Percentiles rank a stretch among this genome's conserved stretches.
These are phyloP conservation scores for Fraxinus baroniana DNA, from an alignment of 305 asterid species.

Conservation along the genomic window DNA sequence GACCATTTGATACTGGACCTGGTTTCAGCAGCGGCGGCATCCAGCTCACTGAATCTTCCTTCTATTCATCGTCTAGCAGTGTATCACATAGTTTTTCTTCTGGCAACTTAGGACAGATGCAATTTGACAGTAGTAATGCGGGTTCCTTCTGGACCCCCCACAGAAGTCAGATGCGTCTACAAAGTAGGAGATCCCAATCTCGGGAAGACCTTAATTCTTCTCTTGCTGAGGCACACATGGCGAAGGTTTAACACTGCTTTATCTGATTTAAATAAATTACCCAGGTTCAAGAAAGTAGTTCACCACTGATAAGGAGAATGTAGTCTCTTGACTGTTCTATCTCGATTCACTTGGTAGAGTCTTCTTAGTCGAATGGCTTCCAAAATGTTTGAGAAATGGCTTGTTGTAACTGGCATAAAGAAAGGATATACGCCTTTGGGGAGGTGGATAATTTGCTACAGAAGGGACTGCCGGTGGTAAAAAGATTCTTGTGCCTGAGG, in stretches of 20 bases:
- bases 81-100: constrained; percentile 62
- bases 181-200: constrained; percentile 77
- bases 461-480: not conserved
- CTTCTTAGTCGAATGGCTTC: not conserved
- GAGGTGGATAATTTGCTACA: not conserved
- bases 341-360: not conserved
- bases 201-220: constrained; percentile 71
- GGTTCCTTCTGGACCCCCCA: constrained; percentile 57
- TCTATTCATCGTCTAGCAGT: constrained; percentile 54
- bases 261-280: constrained; percentile 8
- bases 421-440: not conserved
- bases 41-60: constrained; percentile 42
- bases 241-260: constrained; percentile 32
- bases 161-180: constrained; percentile 67
- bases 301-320: constrained; percentile 7
- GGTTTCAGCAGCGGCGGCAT: constrained; percentile 36
- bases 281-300: constrained; percentile 8
- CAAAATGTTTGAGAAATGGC: not conserved
- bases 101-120: constrained; percentile 74
- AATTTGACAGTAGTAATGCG: constrained; percentile 47
- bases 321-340: not conserved
- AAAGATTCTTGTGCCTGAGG: not conserved
- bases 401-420: not conserved
- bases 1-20: constrained; percentile 50
- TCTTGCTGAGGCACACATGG: constrained; percentile 48